Evolutionary conservation across 139 green algal species (phyloP).

Genomic region (Volvox africanus): DNA sequence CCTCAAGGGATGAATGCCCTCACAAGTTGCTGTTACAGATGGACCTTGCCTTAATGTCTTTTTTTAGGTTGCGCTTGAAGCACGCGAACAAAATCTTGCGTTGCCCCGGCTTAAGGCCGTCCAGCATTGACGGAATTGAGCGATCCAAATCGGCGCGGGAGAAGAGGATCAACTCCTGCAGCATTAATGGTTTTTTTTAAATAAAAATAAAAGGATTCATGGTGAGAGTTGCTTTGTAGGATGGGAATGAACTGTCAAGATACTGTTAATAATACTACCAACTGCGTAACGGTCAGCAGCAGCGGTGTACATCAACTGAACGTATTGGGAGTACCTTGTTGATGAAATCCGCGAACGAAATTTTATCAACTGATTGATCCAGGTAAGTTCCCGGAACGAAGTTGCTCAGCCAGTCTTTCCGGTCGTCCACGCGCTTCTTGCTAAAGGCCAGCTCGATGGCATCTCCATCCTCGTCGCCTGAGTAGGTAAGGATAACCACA

Average conservation of each 20-base stretch:
- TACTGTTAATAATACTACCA: no score
- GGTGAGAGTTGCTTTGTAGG: no score
- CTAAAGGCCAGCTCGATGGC: conserved; percentile 98
- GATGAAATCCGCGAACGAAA: conserved; percentile 97
- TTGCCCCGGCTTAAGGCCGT: conserved; percentile 98
- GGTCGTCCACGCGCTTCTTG: conserved; percentile 98
- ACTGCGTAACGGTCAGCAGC: no score
- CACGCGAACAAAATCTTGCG: conserved; percentile 98
- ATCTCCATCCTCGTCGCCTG: conserved; percentile 82
- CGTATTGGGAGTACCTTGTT: conserved; percentile 75
- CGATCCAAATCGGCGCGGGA: conserved; percentile 93
- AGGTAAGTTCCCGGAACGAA: conserved; percentile 94
- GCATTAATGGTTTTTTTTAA: no score
- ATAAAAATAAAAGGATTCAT: no score
- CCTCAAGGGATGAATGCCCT: no score
- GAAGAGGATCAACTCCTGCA: conserved; percentile 95
- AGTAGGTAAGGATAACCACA: neutral
- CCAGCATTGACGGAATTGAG: conserved; percentile 96
- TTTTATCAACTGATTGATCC: conserved; percentile 84
- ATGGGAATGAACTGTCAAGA: no score
- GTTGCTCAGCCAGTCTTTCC: conserved; percentile 93
- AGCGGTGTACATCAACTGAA: no score
- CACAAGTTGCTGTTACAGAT: neutral
- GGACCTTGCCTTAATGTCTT: conserved; percentile 86
- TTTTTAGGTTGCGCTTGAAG: conserved; percentile 98